Evolutionary conservation across 1,139 yeast genomes (phyloP).

Genomic region (Kluyveromyces marxianus): DNA sequence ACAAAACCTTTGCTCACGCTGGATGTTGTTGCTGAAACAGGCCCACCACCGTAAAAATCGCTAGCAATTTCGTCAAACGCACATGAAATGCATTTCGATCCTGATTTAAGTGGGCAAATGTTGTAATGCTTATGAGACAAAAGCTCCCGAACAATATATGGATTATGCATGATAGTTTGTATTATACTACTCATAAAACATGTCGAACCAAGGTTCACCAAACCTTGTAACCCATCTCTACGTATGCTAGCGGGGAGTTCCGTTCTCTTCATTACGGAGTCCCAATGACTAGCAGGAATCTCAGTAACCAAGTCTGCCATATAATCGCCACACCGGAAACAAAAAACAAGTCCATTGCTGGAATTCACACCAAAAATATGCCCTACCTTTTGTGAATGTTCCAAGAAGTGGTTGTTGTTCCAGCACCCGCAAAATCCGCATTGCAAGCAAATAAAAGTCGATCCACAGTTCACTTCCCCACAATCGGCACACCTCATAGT

Average conservation of each 20-base stretch:
- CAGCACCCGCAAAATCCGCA: slow-evolving; percentile 80
- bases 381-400: slow-evolving; percentile 53
- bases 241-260: slow-evolving; percentile 53
- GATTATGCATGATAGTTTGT: slow-evolving; percentile 84
- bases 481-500: slow-evolving; percentile 26
- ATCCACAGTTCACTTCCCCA: slow-evolving; percentile 35
- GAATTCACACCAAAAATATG: slow-evolving; percentile 60
- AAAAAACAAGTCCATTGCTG: slow-evolving; percentile 51
- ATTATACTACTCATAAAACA: slow-evolving; percentile 90
- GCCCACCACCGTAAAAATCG: slow-evolving; percentile 33
- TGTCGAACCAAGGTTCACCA: slow-evolving; percentile 91
- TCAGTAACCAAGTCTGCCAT: slow-evolving; percentile 42
- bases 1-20: slow-evolving; percentile 18
- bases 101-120: slow-evolving; percentile 21
- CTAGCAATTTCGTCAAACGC: slow-evolving; percentile 71
- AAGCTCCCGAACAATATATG: slow-evolving; percentile 69
- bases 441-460: slow-evolving; percentile 65
- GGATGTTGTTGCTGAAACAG: slow-evolving; percentile 4
- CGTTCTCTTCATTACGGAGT: slow-evolving; percentile 30
- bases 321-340: slow-evolving; percentile 72
- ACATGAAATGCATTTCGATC: slow-evolving; percentile 61
- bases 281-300: slow-evolving; percentile 22
- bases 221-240: slow-evolving; percentile 71
- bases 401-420: slow-evolving; percentile 47
- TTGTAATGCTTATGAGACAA: slow-evolving; percentile 35